Evolutionary conservation across 495 filamentous ascomycete genomes (phyloP).

Genomic region (Talaromyces thailandensis): DNA sequence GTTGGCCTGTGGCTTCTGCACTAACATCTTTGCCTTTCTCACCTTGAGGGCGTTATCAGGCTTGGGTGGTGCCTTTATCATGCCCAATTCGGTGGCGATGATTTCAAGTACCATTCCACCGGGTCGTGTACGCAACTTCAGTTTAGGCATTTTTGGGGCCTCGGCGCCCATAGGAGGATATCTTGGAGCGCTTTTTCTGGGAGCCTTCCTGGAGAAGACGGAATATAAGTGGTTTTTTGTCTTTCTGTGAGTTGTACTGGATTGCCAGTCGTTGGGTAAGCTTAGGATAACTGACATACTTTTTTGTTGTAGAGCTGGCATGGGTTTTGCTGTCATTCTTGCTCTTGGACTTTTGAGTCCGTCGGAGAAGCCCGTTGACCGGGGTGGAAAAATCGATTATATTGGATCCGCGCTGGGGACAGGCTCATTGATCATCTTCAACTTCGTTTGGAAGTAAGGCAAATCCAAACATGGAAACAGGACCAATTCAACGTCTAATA

Average conservation of each 20-base stretch:
- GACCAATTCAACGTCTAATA: slow-evolving; percentile 1
- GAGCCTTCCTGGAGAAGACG: slow-evolving; percentile 29
- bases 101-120: slow-evolving; percentile 37
- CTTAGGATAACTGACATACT: neutral
- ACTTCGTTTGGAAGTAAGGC: slow-evolving; percentile 46
- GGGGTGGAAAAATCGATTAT: slow-evolving; percentile 38
- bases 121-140: slow-evolving; percentile 35
- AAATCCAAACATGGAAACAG: neutral
- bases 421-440: slow-evolving; percentile 40
- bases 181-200: slow-evolving; percentile 32
- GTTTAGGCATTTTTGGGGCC: slow-evolving; percentile 41
- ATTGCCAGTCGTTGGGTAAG: neutral
- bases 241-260: slow-evolving; percentile 24
- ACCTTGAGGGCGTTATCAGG: slow-evolving; percentile 31
- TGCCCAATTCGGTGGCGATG: slow-evolving; percentile 40
- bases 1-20: slow-evolving; percentile 31
- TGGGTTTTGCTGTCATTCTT: slow-evolving; percentile 25
- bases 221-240: slow-evolving; percentile 44
- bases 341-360: slow-evolving; percentile 25
- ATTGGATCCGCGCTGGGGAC: slow-evolving; percentile 39
- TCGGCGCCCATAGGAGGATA: slow-evolving; percentile 40
- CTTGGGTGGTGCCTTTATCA: slow-evolving; percentile 35
- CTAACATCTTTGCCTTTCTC: slow-evolving; percentile 31
- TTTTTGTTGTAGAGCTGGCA: slow-evolving; percentile 15
- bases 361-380: slow-evolving; percentile 28